phyloP scores from a whole-genome alignment of 2,329 filamentous ascomycete species.

The Drechslerella coelobrocha region DNA sequence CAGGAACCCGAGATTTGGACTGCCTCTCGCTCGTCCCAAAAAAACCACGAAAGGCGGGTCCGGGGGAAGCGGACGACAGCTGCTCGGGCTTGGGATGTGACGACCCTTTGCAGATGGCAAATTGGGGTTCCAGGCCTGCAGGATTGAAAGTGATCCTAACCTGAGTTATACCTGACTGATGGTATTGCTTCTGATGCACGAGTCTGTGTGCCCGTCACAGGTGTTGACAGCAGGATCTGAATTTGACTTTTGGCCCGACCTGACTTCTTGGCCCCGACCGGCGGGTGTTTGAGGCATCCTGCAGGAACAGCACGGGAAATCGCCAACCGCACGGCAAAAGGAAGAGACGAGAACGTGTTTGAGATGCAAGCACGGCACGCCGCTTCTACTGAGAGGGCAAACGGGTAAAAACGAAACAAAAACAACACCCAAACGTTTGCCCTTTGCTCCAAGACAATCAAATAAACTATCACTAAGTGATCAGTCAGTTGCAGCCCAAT shows the following conservation, averaged over 20 bases:
- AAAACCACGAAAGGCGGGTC: slow-evolving; percentile 32
- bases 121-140: slow-evolving; percentile 29
- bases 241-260: slow-evolving; percentile 18
- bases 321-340: slow-evolving; percentile 11
- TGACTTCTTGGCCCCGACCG: slow-evolving; percentile 18
- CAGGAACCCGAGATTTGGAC: slow-evolving; percentile 44
- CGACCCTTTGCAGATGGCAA: slow-evolving; percentile 39
- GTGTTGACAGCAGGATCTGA: slow-evolving; percentile 6
- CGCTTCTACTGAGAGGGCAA: slow-evolving; percentile 16
- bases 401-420: slow-evolving; percentile 50
- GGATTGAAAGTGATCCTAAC: background rate
- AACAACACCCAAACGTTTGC: slow-evolving; percentile 41
- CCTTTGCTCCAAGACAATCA: slow-evolving; percentile 23
- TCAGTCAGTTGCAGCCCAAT: background rate
- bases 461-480: background rate
- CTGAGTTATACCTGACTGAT: background rate
- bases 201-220: slow-evolving; percentile 45
- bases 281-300: slow-evolving; percentile 13
- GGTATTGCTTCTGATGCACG: slow-evolving; percentile 20
- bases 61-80: slow-evolving; percentile 19
- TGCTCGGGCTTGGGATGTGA: slow-evolving; percentile 35
- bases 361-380: slow-evolving; percentile 39
- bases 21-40: slow-evolving; percentile 35
- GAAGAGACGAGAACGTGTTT: slow-evolving; percentile 10
- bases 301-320: slow-evolving; percentile 41